A percentile compares a stretch with the other conserved stretches of the same genome.
Evolutionary conservation across 371 early-diverging fungal genomes (phyloP).

Genomic region (Zancudomyces culisetae): DNA sequence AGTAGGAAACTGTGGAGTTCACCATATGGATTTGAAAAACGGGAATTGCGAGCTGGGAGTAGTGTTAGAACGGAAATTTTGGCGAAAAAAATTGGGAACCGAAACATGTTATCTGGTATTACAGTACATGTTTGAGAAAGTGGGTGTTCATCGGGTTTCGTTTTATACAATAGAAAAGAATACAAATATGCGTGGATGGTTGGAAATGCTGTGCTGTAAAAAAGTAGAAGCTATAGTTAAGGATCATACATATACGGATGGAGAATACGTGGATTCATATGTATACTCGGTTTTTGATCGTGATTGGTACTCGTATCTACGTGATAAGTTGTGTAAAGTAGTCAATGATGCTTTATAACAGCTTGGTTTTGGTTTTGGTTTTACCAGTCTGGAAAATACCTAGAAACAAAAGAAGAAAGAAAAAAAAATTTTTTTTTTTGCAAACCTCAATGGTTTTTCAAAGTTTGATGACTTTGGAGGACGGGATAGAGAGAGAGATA

Average conservation of each 20-base stretch:
- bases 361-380: too few relatives aligned
- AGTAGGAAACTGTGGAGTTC: conserved; percentile 17
- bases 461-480: too few relatives aligned
- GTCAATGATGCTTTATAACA: too few relatives aligned
- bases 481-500: too few relatives aligned
- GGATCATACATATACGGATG: background rate
- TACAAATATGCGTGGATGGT: conserved; percentile 20
- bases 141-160: conserved; percentile 14
- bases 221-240: background rate
- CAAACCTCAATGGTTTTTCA: too few relatives aligned
- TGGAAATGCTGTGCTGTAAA: background rate
- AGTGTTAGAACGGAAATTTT: conserved; percentile 16
- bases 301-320: background rate
- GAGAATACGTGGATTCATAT: background rate
- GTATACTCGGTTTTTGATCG: background rate
- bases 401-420: too few relatives aligned
- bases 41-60: conserved; percentile 13
- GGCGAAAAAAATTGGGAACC: conserved; percentile 16
- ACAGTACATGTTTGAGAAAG: conserved; percentile 12
- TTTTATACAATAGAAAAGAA: conserved; percentile 12
- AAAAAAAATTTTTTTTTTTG: too few relatives aligned
- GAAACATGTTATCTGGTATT: conserved; percentile 14
- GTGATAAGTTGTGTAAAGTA: too few relatives aligned
- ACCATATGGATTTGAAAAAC: conserved; percentile 8
- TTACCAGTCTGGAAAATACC: too few relatives aligned